phyloP scores from a whole-genome alignment of 2,329 filamentous ascomycete genomes.

The Alternaria dauci region DNA sequence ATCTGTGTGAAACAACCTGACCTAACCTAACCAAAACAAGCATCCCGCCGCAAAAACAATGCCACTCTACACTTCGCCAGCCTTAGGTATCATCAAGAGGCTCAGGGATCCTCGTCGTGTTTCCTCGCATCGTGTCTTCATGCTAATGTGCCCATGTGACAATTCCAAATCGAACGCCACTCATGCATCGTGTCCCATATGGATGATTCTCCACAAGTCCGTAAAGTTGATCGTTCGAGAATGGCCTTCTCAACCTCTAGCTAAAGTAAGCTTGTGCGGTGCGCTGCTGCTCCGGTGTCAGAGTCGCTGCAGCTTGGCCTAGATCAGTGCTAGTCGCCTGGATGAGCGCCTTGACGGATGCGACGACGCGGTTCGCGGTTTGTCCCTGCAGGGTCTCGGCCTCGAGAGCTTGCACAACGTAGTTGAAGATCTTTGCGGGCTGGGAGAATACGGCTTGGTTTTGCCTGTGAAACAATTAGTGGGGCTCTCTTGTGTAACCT shows the following conservation, averaged over 20 bases:
- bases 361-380: slow-evolving; percentile 78
- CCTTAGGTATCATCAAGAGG: not conserved
- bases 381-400: slow-evolving; percentile 88
- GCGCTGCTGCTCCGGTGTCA: slow-evolving; percentile 82
- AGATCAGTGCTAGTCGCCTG: slow-evolving; percentile 77
- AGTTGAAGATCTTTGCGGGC: slow-evolving; percentile 81
- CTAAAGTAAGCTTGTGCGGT: slow-evolving; percentile 80
- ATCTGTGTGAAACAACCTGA: slow-evolving; percentile 28
- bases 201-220: slow-evolving; percentile 2
- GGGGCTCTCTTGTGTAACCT: not conserved
- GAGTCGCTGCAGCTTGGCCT: slow-evolving; percentile 75
- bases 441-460: slow-evolving; percentile 82
- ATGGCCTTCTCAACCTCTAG: slow-evolving; percentile 51
- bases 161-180: slow-evolving; percentile 7
- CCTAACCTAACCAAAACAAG: slow-evolving; percentile 21
- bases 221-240: slow-evolving; percentile 1
- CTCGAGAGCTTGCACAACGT: slow-evolving; percentile 87
- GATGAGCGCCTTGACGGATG: slow-evolving; percentile 79
- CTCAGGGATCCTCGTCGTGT: not conserved
- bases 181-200: slow-evolving; percentile 15
- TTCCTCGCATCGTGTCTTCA: not conserved
- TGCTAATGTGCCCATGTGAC: slow-evolving; percentile 3
- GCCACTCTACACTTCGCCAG: slow-evolving; percentile 1
- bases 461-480: slow-evolving; percentile 65
- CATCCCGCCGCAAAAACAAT: not conserved